A percentile compares a stretch with the other conserved stretches of the same genome.
phyloP scores from a whole-genome alignment of 2,329 filamentous ascomycete genomes.

The Nemania sp. region DNA sequence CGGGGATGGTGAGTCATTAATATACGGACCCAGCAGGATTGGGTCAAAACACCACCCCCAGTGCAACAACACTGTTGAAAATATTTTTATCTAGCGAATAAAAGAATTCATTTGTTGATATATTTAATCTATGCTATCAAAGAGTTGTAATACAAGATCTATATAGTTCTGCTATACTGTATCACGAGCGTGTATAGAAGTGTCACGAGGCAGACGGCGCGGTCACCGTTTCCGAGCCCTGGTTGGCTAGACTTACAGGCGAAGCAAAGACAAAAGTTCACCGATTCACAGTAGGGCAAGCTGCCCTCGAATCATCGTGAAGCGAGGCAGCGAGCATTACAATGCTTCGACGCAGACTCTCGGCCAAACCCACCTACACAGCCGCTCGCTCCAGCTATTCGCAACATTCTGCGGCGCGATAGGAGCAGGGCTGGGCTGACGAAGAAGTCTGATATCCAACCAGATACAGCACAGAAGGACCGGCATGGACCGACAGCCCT shows the following conservation, averaged over 20 bases:
- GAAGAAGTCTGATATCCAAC: slow-evolving; percentile 5
- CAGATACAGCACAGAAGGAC: no score
- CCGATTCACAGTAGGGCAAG: no score
- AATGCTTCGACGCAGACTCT: not conserved
- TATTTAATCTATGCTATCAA: no score
- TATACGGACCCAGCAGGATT: slow-evolving; percentile 8
- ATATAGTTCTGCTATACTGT: no score
- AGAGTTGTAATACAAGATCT: no score
- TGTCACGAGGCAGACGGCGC: slow-evolving; percentile 10
- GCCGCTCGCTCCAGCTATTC: not conserved
- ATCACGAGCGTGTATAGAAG: slow-evolving; percentile 18
- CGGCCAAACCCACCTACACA: not conserved
- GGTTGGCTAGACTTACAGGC: not conserved
- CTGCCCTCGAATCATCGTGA: slow-evolving; percentile 10
- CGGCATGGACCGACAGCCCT: slow-evolving; percentile 12
- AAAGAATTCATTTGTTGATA: no score
- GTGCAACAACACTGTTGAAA: slow-evolving; percentile 25
- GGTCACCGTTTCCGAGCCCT: not conserved
- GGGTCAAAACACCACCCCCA: slow-evolving; percentile 27
- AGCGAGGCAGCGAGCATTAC: not conserved
- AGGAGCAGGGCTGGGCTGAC: slow-evolving; percentile 11
- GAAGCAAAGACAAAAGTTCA: no score
- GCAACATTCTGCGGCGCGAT: slow-evolving; percentile 13
- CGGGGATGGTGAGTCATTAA: slow-evolving; percentile 23
- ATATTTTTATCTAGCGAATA: no score